Conservation (phyloP, 345 rosid genomes). For the Reutealis trisperma region DNA sequence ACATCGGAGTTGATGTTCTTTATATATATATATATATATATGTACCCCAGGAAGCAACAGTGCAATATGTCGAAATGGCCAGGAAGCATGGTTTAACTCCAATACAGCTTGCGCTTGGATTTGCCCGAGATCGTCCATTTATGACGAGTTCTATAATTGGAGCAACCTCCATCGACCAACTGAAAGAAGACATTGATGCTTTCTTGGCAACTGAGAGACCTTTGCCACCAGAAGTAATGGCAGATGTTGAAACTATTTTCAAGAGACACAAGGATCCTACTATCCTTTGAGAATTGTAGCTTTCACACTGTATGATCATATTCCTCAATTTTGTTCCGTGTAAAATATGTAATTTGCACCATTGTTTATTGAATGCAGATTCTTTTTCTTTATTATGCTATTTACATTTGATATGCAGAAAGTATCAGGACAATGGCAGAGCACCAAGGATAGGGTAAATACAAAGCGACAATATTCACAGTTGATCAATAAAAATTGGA, state of each 20-base stretch:
- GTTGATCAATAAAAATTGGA: no score
- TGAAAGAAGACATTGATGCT: constrained; percentile 82
- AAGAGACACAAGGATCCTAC: constrained; percentile 71
- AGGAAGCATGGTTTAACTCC: constrained; percentile 74
- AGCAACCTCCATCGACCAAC: constrained; percentile 71
- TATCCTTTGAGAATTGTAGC: constrained; percentile 20
- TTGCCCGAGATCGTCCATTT: constrained; percentile 75
- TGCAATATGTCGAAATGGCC: constrained; percentile 59
- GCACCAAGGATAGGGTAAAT: not conserved
- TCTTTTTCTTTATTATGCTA: not conserved
- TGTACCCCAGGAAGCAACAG: constrained; percentile 67
- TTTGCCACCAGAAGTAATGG: constrained; percentile 57
- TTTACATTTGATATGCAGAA: not conserved
- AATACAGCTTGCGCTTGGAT: constrained; percentile 75
- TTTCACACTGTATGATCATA: not conserved
- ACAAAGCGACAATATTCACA: not conserved
- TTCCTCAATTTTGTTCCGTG: not conserved
- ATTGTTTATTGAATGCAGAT: not conserved
- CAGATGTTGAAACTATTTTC: constrained; percentile 62
- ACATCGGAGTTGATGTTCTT: not conserved
- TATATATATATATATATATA: no score
- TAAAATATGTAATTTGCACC: not conserved
- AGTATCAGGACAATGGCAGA: not conserved
- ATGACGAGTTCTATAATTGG: constrained; percentile 82
- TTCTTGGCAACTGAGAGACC: constrained; percentile 64